Percentiles rank a stretch among this genome's conserved stretches.
phyloP scores from a whole-genome alignment of 2,329 filamentous ascomycete genomes.

The Aspergillus quadricinctus region DNA sequence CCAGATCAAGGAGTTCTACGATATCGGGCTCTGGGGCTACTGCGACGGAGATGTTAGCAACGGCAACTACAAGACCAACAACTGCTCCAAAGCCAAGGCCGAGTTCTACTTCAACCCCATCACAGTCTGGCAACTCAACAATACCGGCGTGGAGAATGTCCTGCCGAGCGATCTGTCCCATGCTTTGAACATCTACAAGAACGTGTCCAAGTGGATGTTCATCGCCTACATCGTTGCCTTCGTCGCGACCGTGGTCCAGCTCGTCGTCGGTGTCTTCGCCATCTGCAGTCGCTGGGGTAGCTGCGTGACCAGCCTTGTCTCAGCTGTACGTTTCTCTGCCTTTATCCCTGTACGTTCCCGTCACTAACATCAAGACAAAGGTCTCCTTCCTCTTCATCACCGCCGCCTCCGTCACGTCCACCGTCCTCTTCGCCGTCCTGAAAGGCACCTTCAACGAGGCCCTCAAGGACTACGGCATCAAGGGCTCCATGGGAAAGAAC shows the following conservation, averaged over 20 bases:
- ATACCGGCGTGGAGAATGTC: conserved; percentile 52
- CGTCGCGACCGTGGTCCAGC: conserved; percentile 63
- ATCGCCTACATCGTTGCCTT: conserved; percentile 74
- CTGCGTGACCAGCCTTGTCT: conserved; percentile 75
- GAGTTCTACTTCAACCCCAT: conserved; percentile 74
- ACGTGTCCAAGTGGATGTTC: conserved; percentile 76
- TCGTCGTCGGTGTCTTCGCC: conserved; percentile 75
- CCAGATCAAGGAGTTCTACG: conserved; percentile 70
- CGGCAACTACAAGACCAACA: conserved; percentile 47
- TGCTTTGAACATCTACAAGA: conserved; percentile 68
- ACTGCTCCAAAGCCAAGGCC: conserved; percentile 67
- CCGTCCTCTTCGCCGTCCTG: conserved; percentile 67
- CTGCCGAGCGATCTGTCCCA: conserved; percentile 64
- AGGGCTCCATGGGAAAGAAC: conserved; percentile 60
- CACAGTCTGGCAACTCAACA: conserved; percentile 60
- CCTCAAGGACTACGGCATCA: conserved; percentile 67
- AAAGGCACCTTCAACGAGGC: conserved; percentile 63
- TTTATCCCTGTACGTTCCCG: conserved; percentile 22
- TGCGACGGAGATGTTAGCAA: conserved; percentile 61
- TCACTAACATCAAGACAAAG: conserved; percentile 23
- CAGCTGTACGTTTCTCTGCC: conserved; percentile 55
- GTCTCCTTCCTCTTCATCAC: conserved; percentile 55
- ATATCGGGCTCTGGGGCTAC: conserved; percentile 81
- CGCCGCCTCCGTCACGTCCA: conserved; percentile 67
- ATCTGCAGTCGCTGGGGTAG: conserved; percentile 78